Conservation (phyloP, 768 basidiomycete species). For the Boletus pseudo-olivaceus region DNA sequence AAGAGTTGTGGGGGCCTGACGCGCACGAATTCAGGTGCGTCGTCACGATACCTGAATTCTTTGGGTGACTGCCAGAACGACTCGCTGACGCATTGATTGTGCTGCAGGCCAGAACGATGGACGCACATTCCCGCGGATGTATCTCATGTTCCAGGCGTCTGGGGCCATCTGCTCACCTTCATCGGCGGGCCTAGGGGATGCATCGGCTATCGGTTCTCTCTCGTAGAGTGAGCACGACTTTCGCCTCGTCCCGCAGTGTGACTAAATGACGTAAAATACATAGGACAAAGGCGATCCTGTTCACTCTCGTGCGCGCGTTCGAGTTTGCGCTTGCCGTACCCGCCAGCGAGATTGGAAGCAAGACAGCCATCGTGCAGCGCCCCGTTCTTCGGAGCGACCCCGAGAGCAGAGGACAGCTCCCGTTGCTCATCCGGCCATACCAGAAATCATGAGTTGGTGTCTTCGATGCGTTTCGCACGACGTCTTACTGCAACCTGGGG, state of each 20-base stretch:
- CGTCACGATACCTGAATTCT: neutral
- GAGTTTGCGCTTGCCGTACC: neutral
- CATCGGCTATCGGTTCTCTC: neutral
- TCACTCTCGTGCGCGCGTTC: neutral
- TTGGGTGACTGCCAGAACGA: neutral
- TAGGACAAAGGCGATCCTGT: neutral
- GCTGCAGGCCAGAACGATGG: neutral
- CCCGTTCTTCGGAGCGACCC: neutral
- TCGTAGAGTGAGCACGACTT: neutral
- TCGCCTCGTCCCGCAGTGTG: neutral
- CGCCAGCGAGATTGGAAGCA: neutral
- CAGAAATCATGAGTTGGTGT: too few relatives aligned
- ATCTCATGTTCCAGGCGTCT: neutral
- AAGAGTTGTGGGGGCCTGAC: neutral
- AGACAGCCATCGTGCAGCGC: neutral
- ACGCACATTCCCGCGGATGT: neutral
- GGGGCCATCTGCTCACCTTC: neutral
- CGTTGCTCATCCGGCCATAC: neutral
- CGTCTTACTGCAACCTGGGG: too few relatives aligned
- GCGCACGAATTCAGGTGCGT: neutral
- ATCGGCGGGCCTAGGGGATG: neutral
- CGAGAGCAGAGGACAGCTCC: neutral
- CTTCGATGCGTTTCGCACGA: too few relatives aligned
- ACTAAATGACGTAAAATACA: neutral
- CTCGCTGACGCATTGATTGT: neutral